These are phyloP conservation scores for Discostella stelligera DNA, from an alignment of 352 stramenopile species.

Conservation along the genomic window DNA sequence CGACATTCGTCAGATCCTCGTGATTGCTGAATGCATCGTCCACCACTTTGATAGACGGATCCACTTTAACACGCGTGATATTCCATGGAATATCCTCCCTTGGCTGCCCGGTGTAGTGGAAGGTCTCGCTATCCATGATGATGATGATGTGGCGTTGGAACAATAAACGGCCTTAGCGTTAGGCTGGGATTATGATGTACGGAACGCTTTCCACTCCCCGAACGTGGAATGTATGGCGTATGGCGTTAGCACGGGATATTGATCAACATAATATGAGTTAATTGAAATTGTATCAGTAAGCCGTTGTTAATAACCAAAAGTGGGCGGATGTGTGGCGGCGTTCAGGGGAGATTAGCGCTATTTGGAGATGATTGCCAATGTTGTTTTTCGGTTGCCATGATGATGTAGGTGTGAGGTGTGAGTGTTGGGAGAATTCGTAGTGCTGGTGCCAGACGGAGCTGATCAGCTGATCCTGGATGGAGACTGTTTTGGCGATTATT, in stretches of 20 bases:
- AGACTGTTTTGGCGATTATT: too few relatives aligned
- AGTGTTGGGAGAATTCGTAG: too few relatives aligned
- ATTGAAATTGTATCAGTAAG: slow-evolving; percentile 57
- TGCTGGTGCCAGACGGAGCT: too few relatives aligned
- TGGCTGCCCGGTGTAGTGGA: neutral
- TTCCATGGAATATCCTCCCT: neutral
- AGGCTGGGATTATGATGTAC: too few relatives aligned
- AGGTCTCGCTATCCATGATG: too few relatives aligned
- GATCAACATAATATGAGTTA: slow-evolving; percentile 58
- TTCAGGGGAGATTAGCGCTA: slow-evolving; percentile 47
- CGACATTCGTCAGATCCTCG: neutral
- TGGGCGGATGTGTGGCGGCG: slow-evolving; percentile 38
- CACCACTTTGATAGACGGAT: neutral
- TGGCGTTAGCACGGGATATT: slow-evolving; percentile 57
- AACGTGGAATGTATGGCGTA: too few relatives aligned
- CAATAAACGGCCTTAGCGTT: too few relatives aligned
- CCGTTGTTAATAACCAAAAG: slow-evolving; percentile 66
- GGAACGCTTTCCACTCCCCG: too few relatives aligned
- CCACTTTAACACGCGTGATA: neutral
- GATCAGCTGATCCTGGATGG: too few relatives aligned
- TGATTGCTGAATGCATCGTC: neutral
- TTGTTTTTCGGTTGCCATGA: neutral
- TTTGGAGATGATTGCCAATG: slow-evolving; percentile 63
- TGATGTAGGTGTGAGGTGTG: neutral
- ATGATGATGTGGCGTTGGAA: too few relatives aligned